phyloP scores from a whole-genome alignment of 1,139 yeast genomes.

The Magnusiomyces suaveolens region DNA sequence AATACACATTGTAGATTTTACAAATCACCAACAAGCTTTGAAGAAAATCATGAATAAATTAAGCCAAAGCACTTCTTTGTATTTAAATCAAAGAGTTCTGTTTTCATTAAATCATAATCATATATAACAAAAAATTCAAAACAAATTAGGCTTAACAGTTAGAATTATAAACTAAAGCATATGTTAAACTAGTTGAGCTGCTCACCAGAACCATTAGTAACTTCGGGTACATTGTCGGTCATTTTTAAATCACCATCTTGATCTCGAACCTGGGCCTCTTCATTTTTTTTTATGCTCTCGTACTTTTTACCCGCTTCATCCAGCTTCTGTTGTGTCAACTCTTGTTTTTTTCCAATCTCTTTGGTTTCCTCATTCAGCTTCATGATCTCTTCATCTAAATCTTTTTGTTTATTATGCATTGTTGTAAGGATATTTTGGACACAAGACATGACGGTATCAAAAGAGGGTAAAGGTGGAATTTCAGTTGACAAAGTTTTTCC shows the following conservation, averaged over 20 bases:
- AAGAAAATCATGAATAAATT: too few relatives aligned
- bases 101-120: too few relatives aligned
- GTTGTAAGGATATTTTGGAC: not conserved
- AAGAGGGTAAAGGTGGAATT: not conserved
- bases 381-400: conserved; percentile 5
- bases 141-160: too few relatives aligned
- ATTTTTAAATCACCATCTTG: not conserved
- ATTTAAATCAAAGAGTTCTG: too few relatives aligned
- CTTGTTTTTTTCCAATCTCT: conserved; percentile 13
- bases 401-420: not conserved
- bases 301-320: not conserved
- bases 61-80: too few relatives aligned
- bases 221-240: too few relatives aligned
- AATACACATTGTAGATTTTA: too few relatives aligned
- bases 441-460: not conserved
- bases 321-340: not conserved
- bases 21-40: too few relatives aligned
- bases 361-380: conserved; percentile 11
- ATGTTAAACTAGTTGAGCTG: too few relatives aligned
- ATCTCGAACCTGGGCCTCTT: not conserved
- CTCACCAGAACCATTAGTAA: too few relatives aligned
- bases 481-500: not conserved
- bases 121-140: too few relatives aligned
- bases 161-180: too few relatives aligned
- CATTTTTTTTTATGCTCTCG: not conserved